Evolutionary conservation across 2,329 filamentous ascomycete species (phyloP), one percentile per base, ranked within the genome.

Genomic region (Exophiala sideris): DNA sequence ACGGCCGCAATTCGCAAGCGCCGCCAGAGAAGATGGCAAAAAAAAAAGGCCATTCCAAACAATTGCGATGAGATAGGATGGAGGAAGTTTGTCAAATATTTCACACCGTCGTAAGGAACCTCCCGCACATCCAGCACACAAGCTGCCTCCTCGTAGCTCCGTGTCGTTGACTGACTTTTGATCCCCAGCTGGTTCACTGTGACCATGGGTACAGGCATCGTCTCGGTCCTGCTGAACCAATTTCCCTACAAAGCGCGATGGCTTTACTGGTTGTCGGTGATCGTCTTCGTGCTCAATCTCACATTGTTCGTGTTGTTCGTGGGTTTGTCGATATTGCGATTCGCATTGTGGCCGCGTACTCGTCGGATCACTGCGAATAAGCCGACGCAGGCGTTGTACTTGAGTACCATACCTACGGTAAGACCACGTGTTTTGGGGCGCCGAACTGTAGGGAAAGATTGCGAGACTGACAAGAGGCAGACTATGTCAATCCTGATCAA

Each of bases 121-220:
- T 9, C 12, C 32, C 32, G 21, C 44, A 14, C 14, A 16, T 6
- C 33, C 9, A 35, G 9, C 33, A 29, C 24, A 29, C 24, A 29
- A 1, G 24, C 24, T 29, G 24, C 7, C 24, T 8, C 7, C 5
- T 29, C 7, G 2, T 29, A 3, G 5, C 24, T 29, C 5, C 21
- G 21, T 29, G 7, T 5, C 24, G 40, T 2, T 42, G 14, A 21
- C 24, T 20, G 7, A 12, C 7, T 42, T 14, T 38, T 33, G 8
- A 24, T 20, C 21, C 20, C 32, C 50, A 57, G 54, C 29, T 75
- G 81, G 81, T 83, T 82, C 63, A 73, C 79, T 2, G 76, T 79
- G 34, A 82, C 75, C 38, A 83, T 88, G 84, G 85, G 85, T 32
- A 88, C 84, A 0, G 85, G 85, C 14, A 82, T 88, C 38, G 79